These are phyloP conservation scores for Leccinum variicolor DNA, from an alignment of 768 basidiomycete genomes.

Conservation along the genomic window DNA sequence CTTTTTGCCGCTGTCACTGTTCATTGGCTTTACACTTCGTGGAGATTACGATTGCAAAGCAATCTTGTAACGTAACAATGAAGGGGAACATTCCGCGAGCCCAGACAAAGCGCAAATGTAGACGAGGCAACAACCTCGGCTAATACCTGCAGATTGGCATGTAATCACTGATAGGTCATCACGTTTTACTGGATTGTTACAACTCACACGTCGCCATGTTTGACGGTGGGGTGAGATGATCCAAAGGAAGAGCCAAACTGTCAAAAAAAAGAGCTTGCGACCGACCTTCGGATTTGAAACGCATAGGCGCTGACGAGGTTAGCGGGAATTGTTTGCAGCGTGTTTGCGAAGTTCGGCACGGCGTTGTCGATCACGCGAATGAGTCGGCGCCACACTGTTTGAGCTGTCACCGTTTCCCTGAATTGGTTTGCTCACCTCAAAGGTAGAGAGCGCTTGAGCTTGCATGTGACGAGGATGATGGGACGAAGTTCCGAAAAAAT, in stretches of 20 bases:
- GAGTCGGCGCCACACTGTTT: neutral
- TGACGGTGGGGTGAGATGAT: neutral
- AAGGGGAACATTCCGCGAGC: neutral
- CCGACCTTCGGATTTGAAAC: neutral
- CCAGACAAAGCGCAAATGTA: neutral
- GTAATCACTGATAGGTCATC: neutral
- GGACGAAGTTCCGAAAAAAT: neutral
- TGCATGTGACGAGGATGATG: neutral
- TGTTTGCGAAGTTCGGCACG: neutral
- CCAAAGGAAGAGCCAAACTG: neutral
- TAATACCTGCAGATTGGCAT: neutral
- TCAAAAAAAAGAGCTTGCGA: neutral
- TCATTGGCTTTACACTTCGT: neutral
- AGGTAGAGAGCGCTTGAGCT: neutral
- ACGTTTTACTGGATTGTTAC: neutral
- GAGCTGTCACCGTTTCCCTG: neutral
- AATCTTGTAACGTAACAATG: neutral
- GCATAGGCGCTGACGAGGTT: constrained; percentile 3
- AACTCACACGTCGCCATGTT: neutral
- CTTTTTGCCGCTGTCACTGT: neutral
- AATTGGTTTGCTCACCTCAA: neutral
- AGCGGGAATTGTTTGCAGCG: neutral
- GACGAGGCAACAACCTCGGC: neutral
- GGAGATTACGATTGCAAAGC: neutral
- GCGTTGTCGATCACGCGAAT: constrained; percentile 7